phyloP scores from a whole-genome alignment of 1,284 basidiomycete genomes.

The Ustilago trichophora region DNA sequence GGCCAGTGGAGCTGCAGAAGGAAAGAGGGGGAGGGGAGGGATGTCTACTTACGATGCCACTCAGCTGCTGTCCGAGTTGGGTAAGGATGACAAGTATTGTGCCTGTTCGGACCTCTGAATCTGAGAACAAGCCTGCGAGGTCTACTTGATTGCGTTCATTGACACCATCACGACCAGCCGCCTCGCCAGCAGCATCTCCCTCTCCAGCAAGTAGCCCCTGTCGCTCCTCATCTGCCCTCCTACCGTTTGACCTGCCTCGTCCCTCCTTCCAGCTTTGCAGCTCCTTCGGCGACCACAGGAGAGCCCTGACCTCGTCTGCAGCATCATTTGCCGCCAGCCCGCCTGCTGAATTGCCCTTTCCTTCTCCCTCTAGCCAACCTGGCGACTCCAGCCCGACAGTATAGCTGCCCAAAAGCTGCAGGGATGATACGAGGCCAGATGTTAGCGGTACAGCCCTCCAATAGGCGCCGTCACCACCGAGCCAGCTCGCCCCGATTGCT shows the following conservation, averaged over 20 bases:
- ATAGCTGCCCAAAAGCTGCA: constrained; percentile 65
- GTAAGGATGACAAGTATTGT: constrained; percentile 53
- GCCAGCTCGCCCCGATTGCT: constrained; percentile 65
- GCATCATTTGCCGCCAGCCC: constrained; percentile 4
- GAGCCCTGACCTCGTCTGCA: constrained; percentile 24
- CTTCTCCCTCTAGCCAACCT: constrained; percentile 52
- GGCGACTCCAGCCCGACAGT: constrained; percentile 52
- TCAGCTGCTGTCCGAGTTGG: constrained; percentile 61
- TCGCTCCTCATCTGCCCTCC: constrained; percentile 22
- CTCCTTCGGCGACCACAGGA: constrained; percentile 42
- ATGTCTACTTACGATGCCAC: constrained; percentile 47
- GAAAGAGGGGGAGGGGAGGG: not conserved
- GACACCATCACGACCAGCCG: not conserved
- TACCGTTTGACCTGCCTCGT: not conserved
- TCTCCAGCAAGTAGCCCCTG: constrained; percentile 24
- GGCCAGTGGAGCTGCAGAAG: not conserved
- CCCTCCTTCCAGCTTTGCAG: constrained; percentile 28
- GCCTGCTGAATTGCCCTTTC: not conserved
- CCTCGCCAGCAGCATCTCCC: not conserved
- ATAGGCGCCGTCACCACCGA: constrained; percentile 15
- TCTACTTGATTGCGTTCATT: constrained; percentile 1
- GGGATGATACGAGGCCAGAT: constrained; percentile 54
- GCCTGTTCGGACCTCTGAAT: constrained; percentile 37
- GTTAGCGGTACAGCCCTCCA: constrained; percentile 68
- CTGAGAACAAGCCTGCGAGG: constrained; percentile 25